Base-by-base conservation (phyloP, 352 stramenopile genomes). In the Globisporangium ultimum region DNA sequence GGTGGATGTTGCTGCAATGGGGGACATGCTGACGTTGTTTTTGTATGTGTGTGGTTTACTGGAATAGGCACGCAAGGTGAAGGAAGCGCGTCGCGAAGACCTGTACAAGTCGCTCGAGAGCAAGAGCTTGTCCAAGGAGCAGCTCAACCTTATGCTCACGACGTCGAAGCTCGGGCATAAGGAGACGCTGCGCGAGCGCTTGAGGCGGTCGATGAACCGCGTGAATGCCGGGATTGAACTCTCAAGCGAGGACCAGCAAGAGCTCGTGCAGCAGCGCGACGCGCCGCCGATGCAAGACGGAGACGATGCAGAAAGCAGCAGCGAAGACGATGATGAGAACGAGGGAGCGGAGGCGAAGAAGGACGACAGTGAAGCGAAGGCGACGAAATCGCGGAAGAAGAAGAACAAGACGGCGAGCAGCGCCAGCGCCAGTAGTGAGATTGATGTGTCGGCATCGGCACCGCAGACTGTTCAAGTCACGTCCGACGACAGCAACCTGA, bases 91-190 rank as follows among this genome's bases (percentile, higher is more conserved):
- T 45, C 78, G 84, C 6, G 80, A 85, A n/a, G 65, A 82, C 17
- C 59, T 95, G 38, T 91, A 89, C 68, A 91, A 93, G 69, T 95
- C 85, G 41, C 67, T 93, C 10, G 72, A 88, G 66, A 55, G 67
- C 36, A 68, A 80, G 55, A 72, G 80, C 22, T 67, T 93, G 36
- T 78, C 81, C 28, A 61, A 76, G 40, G 76, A 84, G 41, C 78
- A 93, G 55, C 67, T 92, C 53, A 76, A 80, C 43, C 70, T 93
- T 47, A 78, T 93, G 68, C 76, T 88, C 72, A 84, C 82, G 58
- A 91, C 80, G 22, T 87, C 85, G 14, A 72, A 80, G 48, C 71
- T 94, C 40, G 85, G 85, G 3, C 83, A 95, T 72, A 91, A 89
- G 51, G 80, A 93, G 70, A 95, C 83, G 49, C 65, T 93, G 56